These are phyloP conservation scores for Coriolopsis trogii DNA, from an alignment of 1,284 basidiomycete species.

Conservation along the genomic window DNA sequence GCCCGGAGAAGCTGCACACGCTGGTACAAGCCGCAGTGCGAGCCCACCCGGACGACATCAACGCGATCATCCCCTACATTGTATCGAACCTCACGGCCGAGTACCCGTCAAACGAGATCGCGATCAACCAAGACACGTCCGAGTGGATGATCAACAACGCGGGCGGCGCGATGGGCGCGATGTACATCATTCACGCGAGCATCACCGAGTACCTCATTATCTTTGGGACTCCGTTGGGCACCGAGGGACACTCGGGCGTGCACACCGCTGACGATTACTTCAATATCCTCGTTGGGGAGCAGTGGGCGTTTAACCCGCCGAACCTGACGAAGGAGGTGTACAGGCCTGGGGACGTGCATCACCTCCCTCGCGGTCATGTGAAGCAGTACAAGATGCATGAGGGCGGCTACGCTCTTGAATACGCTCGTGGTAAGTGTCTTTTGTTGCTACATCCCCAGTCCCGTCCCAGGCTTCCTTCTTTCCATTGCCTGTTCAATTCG, in stretches of 20 bases:
- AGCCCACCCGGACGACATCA: conserved; percentile 44
- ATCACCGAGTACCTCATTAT: conserved; percentile 95
- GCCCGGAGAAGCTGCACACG: conserved; percentile 67
- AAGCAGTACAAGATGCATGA: conserved; percentile 99
- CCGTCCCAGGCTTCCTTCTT: not conserved
- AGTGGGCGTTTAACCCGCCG: conserved; percentile 89
- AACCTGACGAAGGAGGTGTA: conserved; percentile 86
- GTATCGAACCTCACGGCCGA: conserved; percentile 72
- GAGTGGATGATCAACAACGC: conserved; percentile 99
- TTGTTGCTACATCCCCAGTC: not conserved
- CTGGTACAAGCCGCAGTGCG: conserved; percentile 56
- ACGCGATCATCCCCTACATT: conserved; percentile 78
- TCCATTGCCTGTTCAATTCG: not conserved
- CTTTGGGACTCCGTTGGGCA: conserved; percentile 95
- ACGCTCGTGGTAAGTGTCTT: conserved; percentile 74
- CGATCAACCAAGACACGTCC: conserved; percentile 62
- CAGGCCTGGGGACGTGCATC: conserved; percentile 81
- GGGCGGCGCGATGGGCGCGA: conserved; percentile 97
- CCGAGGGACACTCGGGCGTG: conserved; percentile 93
- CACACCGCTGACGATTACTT: conserved; percentile 99
- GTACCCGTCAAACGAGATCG: conserved; percentile 58
- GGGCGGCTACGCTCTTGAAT: conserved; percentile 94
- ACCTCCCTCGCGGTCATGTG: conserved; percentile 78
- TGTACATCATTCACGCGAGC: conserved; percentile 96
- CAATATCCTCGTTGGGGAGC: conserved; percentile 91